Evolutionary conservation across 495 filamentous ascomycete genomes (phyloP), one percentile per base, ranked within the genome.

Genomic region (Lasiosphaeris hirsuta): DNA sequence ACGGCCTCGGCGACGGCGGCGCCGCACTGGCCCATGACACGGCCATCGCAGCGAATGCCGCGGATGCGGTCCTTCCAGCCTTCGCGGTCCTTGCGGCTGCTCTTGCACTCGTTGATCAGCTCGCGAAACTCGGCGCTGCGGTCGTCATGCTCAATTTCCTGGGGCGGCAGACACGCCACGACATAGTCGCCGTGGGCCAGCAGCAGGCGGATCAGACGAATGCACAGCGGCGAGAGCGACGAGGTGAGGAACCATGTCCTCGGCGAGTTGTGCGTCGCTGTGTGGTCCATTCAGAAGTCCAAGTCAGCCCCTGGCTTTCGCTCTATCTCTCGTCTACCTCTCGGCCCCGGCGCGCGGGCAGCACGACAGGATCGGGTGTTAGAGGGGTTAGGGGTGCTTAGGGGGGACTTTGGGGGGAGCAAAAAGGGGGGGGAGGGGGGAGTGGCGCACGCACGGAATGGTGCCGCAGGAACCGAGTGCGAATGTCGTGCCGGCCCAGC

Each of bases 231-330:
- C 49, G 89, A 88, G 60, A 90, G 78, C 15, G 88, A 86, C 45
- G 88, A 86, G 23, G 92, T 96, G 56, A 97, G 78, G 66, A 97
- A 86, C 92, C 94, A 97, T 69, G 90, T 87, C 57, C 81, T 72
- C 55, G 81, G 80, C 39, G 81, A 84, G 63, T 84, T 84, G 63
- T 84, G 81, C 23, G 78, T 79, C 55, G 77, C 77, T 79, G 69
- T 63, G 59, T 65, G 61, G 63, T 67, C 70, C 68, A 73, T 77
- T 51, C 68, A 75, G 69, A 58, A 43, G 43, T 54, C 49, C 50
- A 49, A 54, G 60, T 62, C 46, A 58, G 57, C 51, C 42, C 33
- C 43, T 23, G 13, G 30, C 43, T 43, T 13, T 60, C 50, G 56
- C 35, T 23, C 35, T 35, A 19, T n/a, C 11, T 14, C 9, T 15